phyloP scores from a whole-genome alignment of 306 rosid genomes.

The Acacia confusa region DNA sequence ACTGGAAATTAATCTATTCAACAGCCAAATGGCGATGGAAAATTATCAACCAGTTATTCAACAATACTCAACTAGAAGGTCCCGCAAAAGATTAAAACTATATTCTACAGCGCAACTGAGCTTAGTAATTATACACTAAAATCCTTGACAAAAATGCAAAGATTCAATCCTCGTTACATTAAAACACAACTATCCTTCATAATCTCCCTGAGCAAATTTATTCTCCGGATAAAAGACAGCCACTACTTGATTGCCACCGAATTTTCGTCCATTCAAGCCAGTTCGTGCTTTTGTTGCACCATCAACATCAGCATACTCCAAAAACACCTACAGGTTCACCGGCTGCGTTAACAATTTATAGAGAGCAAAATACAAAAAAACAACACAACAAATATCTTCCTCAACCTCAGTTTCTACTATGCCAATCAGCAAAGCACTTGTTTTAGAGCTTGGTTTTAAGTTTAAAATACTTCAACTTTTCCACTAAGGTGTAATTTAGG shows the following conservation, averaged over 20 bases:
- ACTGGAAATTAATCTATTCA: neutral
- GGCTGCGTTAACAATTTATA: neutral
- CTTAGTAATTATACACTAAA: slow-evolving; percentile 21
- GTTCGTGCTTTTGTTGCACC: slow-evolving; percentile 83
- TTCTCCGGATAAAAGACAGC: slow-evolving; percentile 82
- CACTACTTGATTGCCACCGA: slow-evolving; percentile 81
- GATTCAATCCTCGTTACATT: slow-evolving; percentile 18
- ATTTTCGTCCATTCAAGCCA: slow-evolving; percentile 85
- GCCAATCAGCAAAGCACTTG: neutral
- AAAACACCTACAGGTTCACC: slow-evolving; percentile 60
- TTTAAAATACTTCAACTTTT: neutral
- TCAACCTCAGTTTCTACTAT: neutral
- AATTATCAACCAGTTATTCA: slow-evolving; percentile 29
- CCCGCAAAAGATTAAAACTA: neutral
- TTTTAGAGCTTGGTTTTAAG: neutral
- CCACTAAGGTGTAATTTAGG: neutral
- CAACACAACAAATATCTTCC: too few relatives aligned
- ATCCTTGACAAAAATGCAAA: slow-evolving; percentile 20
- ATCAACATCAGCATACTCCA: slow-evolving; percentile 85
- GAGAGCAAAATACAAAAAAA: neutral
- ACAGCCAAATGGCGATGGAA: neutral
- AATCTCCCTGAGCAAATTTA: slow-evolving; percentile 83
- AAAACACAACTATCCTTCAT: slow-evolving; percentile 55
- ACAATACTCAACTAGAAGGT: neutral
- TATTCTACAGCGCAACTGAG: slow-evolving; percentile 14